phyloP scores from a whole-genome alignment of 345 rosid genomes.

The Aegle marmelos region DNA sequence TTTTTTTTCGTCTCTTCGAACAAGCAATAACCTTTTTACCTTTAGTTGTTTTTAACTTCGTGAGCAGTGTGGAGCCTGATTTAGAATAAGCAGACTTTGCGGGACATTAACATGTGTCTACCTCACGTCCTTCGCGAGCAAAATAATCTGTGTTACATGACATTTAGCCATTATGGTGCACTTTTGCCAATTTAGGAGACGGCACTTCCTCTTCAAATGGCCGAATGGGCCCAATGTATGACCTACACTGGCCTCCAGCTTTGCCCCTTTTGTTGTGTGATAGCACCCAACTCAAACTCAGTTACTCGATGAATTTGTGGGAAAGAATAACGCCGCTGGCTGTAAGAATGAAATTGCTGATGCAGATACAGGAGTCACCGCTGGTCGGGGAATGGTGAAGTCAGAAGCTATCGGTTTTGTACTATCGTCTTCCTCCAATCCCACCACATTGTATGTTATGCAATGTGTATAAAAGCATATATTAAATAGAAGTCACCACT shows the following conservation, averaged over 20 bases:
- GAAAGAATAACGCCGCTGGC: no score
- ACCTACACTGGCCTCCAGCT: slow-evolving; percentile 21
- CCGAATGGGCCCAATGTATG: slow-evolving; percentile 27
- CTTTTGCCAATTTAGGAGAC: slow-evolving; percentile 22
- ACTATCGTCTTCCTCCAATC: no score
- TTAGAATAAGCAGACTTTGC: slow-evolving; percentile 26
- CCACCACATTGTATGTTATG: no score
- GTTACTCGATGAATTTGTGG: background rate
- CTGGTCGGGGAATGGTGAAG: no score
- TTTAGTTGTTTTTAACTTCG: slow-evolving; percentile 10
- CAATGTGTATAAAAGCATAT: background rate
- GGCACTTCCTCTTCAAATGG: slow-evolving; percentile 18
- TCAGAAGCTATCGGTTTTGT: no score
- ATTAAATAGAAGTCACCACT: background rate
- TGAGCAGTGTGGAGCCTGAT: slow-evolving; percentile 25
- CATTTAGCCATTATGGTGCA: slow-evolving; percentile 23
- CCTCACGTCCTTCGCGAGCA: slow-evolving; percentile 28
- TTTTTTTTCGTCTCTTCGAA: slow-evolving; percentile 25
- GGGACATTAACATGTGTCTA: slow-evolving; percentile 16
- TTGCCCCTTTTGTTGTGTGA: slow-evolving; percentile 35
- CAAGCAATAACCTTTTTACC: slow-evolving; percentile 11
- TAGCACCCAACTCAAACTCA: slow-evolving; percentile 38
- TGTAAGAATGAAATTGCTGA: no score
- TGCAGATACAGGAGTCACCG: no score
- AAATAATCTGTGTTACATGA: slow-evolving; percentile 21